phyloP scores from a whole-genome alignment of 73 alveolate genomes.

The Paramecium pentaurelia region DNA sequence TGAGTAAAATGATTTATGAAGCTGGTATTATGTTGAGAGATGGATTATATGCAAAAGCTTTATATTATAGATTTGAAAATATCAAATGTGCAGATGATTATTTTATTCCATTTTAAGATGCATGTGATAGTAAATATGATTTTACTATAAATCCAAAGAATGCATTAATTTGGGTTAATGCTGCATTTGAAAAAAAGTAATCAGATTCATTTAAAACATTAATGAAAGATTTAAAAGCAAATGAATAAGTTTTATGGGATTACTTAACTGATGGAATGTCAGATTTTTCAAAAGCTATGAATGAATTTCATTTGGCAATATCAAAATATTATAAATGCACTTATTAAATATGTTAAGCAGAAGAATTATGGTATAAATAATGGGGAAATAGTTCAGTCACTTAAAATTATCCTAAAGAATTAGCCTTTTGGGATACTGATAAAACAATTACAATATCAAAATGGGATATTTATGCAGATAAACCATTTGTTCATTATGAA shows the following conservation, averaged over 20 bases:
- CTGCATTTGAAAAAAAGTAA: not conserved
- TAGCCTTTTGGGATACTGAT: not conserved
- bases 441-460: not conserved
- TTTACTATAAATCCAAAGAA: not conserved
- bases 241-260: not conserved
- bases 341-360: not conserved
- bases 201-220: not conserved
- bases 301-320: not conserved
- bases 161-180: slow-evolving; percentile 25
- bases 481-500: not conserved
- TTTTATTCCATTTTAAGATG: not conserved
- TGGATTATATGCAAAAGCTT: slow-evolving; percentile 31
- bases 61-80: not conserved
- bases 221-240: not conserved
- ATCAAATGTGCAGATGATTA: not conserved
- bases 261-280: not conserved
- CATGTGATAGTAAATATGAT: not conserved
- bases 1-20: not conserved
- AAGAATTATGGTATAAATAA: not conserved
- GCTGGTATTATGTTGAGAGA: not conserved
- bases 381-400: not conserved
- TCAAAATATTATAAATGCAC: not conserved
- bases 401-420: not conserved
- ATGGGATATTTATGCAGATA: slow-evolving; percentile 20
- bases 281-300: not conserved